phyloP scores from a whole-genome alignment of 2,329 filamentous ascomycete species.

The Periconia macrospinosa region DNA sequence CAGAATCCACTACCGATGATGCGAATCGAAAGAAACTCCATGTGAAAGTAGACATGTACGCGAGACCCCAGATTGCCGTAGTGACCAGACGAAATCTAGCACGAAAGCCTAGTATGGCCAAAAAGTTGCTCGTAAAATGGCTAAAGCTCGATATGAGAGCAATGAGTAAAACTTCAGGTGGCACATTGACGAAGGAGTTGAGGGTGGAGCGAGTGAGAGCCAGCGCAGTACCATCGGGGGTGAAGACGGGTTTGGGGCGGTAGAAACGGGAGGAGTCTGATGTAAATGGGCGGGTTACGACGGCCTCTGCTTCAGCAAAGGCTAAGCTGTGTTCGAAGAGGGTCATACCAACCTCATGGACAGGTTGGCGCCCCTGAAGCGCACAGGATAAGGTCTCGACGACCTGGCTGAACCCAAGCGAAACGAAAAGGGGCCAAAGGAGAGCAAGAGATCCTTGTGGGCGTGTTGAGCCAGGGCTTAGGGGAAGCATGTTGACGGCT shows the following conservation, averaged over 20 bases:
- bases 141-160: slow-evolving; percentile 87
- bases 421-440: slow-evolving; percentile 74
- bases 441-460: slow-evolving; percentile 76
- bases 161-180: slow-evolving; percentile 84
- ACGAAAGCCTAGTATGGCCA: slow-evolving; percentile 81
- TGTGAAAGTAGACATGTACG: slow-evolving; percentile 83
- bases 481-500: slow-evolving; percentile 69
- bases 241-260: slow-evolving; percentile 39
- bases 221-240: slow-evolving; percentile 50
- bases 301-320: slow-evolving; percentile 92
- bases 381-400: slow-evolving; percentile 87
- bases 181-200: slow-evolving; percentile 79
- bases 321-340: slow-evolving; percentile 94
- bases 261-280: slow-evolving; percentile 63
- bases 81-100: slow-evolving; percentile 78
- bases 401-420: slow-evolving; percentile 75
- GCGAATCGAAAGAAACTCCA: slow-evolving; percentile 67
- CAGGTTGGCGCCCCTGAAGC: slow-evolving; percentile 76
- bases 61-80: slow-evolving; percentile 86
- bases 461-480: slow-evolving; percentile 54
- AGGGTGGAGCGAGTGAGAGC: slow-evolving; percentile 60
- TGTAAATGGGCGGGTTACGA: slow-evolving; percentile 77
- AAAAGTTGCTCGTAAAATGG: slow-evolving; percentile 79
- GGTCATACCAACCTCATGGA: slow-evolving; percentile 92
- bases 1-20: slow-evolving; percentile 40